Conservation (phyloP, 1,284 basidiomycete genomes). For the Ceratobasidium sp. region DNA sequence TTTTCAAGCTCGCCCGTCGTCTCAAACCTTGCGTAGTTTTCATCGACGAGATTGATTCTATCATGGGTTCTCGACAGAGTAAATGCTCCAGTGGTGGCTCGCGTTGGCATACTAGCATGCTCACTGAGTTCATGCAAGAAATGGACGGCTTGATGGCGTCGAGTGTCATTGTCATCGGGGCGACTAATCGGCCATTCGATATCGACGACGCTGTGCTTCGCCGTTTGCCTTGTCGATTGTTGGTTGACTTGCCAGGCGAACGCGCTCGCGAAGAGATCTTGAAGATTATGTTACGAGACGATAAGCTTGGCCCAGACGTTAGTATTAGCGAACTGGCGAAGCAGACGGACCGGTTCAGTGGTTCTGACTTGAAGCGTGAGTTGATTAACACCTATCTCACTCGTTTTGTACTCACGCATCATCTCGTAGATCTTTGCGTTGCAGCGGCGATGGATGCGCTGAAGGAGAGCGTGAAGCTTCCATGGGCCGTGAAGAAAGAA, state of each 20-base stretch:
- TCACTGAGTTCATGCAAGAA: conserved; percentile 78
- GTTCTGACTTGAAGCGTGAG: conserved; percentile 94
- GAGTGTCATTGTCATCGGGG: conserved; percentile 36
- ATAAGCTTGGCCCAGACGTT: conserved; percentile 76
- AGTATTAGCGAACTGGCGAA: conserved; percentile 75
- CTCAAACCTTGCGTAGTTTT: conserved; percentile 42
- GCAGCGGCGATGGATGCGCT: conserved; percentile 91
- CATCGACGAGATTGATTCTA: conserved; percentile 44
- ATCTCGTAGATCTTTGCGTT: conserved; percentile 82
- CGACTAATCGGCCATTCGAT: conserved; percentile 44
- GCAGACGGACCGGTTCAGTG: conserved; percentile 88
- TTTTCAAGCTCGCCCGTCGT: conserved; percentile 63
- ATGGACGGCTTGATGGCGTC: conserved; percentile 44
- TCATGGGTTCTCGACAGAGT: conserved; percentile 26
- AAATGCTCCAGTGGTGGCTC: background rate
- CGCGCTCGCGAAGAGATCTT: conserved; percentile 39
- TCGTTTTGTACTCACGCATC: conserved; percentile 23
- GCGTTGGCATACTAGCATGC: conserved; percentile 75
- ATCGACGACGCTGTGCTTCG: conserved; percentile 43
- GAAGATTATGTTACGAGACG: conserved; percentile 66
- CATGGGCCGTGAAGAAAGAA: conserved; percentile 66
- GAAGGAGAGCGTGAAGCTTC: conserved; percentile 83
- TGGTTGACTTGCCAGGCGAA: conserved; percentile 38
- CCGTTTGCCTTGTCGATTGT: conserved; percentile 41
- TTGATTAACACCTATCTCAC: conserved; percentile 47